Evolutionary conservation across 2,329 filamentous ascomycete genomes (phyloP), one percentile per base, ranked within the genome.

Genomic region (Diaporthe nobilis): DNA sequence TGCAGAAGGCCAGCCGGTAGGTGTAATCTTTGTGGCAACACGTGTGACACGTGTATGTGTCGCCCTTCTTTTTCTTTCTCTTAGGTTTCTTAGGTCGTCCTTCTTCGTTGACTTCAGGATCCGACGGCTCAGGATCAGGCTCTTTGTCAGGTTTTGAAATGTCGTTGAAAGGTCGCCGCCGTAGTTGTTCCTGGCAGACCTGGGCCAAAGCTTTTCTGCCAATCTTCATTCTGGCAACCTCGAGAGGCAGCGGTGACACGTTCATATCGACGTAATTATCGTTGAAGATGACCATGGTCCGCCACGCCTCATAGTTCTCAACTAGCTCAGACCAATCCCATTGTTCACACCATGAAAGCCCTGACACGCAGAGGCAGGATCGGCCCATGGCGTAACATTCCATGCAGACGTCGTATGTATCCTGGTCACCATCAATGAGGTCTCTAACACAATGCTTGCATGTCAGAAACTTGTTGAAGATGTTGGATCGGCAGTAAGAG

Each of bases 361-460:
- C 92, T 4, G 96, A 98, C 70, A 98, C 90, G 81, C 97, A 99
- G 4, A 91, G 91, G 82, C 97, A 99, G 61, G 96, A 98, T 71
- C 97, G 92, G 31, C 97, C 97, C 94, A 98, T 98, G n/a, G 92
- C 94, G 81, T 98, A 99, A 82, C 97, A 99, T 79, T 99, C 97
- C 94, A 99, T 96, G 81, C 97, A 99, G 31, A 99, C 90, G 82
- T 99, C 97, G 82, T 98, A 99, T 0, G 94, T 94, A 81, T 98
- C 94, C 73, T 95, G 93, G 22, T 89, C 91, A 44, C 92, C 94
- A 76, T 90, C 90, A 15, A 90, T 87, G 28, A 94, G 87, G 67
- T 89, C 87, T 49, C 93, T 89, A 61, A 95, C 90, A 82, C 97
- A 99, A 72, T 92, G 90, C 75, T 95, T 95, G 86, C 97, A 99